Base-by-base conservation (phyloP, 1,284 basidiomycete species). In the Wolfiporia cocos region DNA sequence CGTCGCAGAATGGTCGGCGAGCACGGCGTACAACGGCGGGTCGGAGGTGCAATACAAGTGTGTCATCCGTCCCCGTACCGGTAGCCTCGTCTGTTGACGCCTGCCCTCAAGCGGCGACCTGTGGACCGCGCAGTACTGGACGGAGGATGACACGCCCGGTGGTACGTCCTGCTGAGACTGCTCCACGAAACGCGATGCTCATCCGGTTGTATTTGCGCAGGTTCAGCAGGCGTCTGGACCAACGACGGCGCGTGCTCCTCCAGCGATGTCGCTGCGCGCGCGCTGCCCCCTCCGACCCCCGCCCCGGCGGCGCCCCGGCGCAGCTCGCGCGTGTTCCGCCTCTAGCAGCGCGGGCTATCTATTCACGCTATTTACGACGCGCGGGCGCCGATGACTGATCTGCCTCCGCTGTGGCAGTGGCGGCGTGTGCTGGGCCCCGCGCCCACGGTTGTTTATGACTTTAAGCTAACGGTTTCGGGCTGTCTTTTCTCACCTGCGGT, bases 71-170 rank as follows among this genome's bases (percentile, higher is more conserved):
- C 46, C 49, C 30, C 43, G 43, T 32, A 43, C 44, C 45, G 38
- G 37, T 41, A 34, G 41, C 22, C 42, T 47, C 26, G 42, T 41
- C 34, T 51, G 48, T 49, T 53, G 48, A 51, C 42, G 38, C 37
- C 19, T 32, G 19, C 24, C 12, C 31, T 31, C 36, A 24, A 64
- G 61, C 44, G 69, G 68, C 17, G 60, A 73, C 48, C 56, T 74
- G 28, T 76, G 71, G 70, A 72, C 69, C 30, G 71, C 72, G 12
- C 62, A 68, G 45, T 74, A 74, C 74, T 81, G 78, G 78, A 77
- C 76, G 15, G 61, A 76, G 53, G 69, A 61, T 34, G 77, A 80
- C 49, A 69, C 62, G 33, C 78, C 77, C 11, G 74, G 74, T 46
- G 70, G 71, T 64, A 42, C 44, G 59, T 49, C 20, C 12, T 36